Evolutionary conservation across 148 eudicot genomes (phyloP).

Genomic region (Simmondsia chinensis): DNA sequence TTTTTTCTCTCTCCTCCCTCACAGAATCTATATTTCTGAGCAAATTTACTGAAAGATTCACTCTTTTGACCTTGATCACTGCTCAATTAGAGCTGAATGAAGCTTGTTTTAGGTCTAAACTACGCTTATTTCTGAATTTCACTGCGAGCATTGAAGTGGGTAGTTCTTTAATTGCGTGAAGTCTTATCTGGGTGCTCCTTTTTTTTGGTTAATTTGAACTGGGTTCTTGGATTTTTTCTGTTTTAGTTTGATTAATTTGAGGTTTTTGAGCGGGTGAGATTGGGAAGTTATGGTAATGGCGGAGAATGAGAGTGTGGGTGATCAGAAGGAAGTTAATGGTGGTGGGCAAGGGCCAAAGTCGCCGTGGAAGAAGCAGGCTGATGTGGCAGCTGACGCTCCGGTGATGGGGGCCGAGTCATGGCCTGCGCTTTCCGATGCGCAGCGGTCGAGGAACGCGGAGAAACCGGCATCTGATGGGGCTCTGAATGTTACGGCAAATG

Average conservation of each 20-base stretch:
- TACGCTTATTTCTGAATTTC: neutral
- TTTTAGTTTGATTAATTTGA: constrained; percentile 2
- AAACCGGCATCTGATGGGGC: constrained; percentile 2
- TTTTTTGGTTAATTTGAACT: neutral
- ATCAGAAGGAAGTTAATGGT: constrained; percentile 23
- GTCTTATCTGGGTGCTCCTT: neutral
- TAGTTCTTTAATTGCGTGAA: neutral
- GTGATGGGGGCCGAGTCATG: constrained; percentile 45
- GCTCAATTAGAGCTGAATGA: neutral
- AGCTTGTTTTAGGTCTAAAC: neutral
- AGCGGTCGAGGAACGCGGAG: constrained; percentile 27
- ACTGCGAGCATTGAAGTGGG: neutral
- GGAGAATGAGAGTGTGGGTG: constrained; percentile 37
- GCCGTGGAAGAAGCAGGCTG: constrained; percentile 59
- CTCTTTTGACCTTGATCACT: constrained; percentile 4
- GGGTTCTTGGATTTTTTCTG: neutral
- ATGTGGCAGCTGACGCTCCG: constrained; percentile 21
- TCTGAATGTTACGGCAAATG: constrained; percentile 10
- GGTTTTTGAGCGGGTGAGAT: neutral
- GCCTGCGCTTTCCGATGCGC: constrained; percentile 72
- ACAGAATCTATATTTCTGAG: constrained; percentile 13
- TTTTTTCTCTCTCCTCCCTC: neutral
- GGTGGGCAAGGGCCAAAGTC: constrained; percentile 34
- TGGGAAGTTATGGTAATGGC: constrained; percentile 34
- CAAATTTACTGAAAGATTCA: constrained; percentile 5